Base-by-base conservation (phyloP, 495 filamentous ascomycete species). In the Aspergillus incahuasiensis region DNA sequence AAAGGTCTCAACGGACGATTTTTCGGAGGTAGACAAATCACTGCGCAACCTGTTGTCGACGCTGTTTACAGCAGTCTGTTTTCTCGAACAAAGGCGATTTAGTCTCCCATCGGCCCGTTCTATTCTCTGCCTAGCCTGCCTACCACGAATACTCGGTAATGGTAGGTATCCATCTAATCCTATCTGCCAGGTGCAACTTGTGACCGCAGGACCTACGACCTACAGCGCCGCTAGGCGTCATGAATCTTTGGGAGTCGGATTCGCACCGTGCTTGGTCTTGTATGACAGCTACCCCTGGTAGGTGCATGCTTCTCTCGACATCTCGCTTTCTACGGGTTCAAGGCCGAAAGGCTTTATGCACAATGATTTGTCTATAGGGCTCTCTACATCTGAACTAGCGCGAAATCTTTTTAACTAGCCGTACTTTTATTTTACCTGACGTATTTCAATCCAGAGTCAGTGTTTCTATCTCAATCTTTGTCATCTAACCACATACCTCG, bases 41-140 rank as follows among this genome's bases (percentile, higher is more conserved):
- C 83, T 65, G 95, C 92, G 61, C 87, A 91, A 62, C 94, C 91
- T 66, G 91, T 99, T 76, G 91, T 96, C 66, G 94, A 97, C 70
- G 91, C 90, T 59, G 90, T 99, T 71, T 99, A 99, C 84, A 92
- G 89, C 82, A 92, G 88, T 79, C 79, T 96, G 69, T 97, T 96
- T 80, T 86, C 89, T 69, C 85, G 90, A 68, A 90, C 87, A 57
- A 90, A 88, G 72, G 87, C 83, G 0, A 77, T 82, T 32, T 82
- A 76, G 66, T 42, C 25, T 47, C 45, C 16, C 43, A n/a, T 22
- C 19, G 18, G 1, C 20, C 21, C 16, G 40, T 48, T 45, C 64
- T 57, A 34, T 28, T 11, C 34, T 19, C 16, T 5, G 19, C 35
- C 22, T 7, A 25, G n/a, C 5, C 28, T 15, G n/a, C 30, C 22